Percentiles rank a stretch among this genome's conserved stretches.
Conservation (phyloP, 352 stramenopile genomes). For the Plasmopara viticola region DNA sequence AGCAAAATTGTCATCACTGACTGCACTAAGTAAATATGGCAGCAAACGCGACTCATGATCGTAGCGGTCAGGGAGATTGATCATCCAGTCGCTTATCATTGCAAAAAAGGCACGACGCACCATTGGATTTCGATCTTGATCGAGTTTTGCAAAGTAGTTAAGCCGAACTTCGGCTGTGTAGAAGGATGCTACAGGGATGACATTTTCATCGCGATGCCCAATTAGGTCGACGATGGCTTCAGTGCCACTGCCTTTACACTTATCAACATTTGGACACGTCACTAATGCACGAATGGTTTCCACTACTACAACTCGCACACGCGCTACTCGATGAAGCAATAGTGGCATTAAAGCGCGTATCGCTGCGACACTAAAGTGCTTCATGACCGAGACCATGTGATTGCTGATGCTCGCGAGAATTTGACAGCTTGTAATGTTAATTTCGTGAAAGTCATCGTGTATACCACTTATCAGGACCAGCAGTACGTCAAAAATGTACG, state of each 20-base stretch:
- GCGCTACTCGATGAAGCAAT: conserved; percentile 86
- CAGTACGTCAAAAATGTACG: conserved; percentile 76
- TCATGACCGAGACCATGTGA: conserved; percentile 88
- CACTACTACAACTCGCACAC: conserved; percentile 84
- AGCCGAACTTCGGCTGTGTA: conserved; percentile 87
- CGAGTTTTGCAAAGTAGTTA: conserved; percentile 91
- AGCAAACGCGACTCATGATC: conserved; percentile 92
- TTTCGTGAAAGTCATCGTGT: conserved; percentile 82
- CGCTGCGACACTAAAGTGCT: conserved; percentile 90
- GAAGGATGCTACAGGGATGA: conserved; percentile 91
- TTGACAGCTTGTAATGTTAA: conserved; percentile 71
- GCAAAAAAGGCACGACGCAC: conserved; percentile 81
- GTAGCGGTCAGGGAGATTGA: conserved; percentile 88
- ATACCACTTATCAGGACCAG: conserved; percentile 62
- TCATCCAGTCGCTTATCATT: conserved; percentile 89
- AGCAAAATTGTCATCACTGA: conserved; percentile 57
- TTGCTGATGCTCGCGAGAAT: conserved; percentile 42
- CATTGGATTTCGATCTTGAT: conserved; percentile 74
- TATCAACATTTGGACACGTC: conserved; percentile 81
- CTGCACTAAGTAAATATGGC: conserved; percentile 90
- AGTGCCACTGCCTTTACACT: conserved; percentile 91
- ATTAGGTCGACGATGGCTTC: conserved; percentile 92
- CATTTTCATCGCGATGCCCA: conserved; percentile 93
- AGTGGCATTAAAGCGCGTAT: conserved; percentile 72
- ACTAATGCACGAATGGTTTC: conserved; percentile 79